Percentiles rank a stretch among this genome's conserved stretches.
phyloP scores from a whole-genome alignment of 1,284 basidiomycete species.

The Moesziomyces parantarcticus region DNA sequence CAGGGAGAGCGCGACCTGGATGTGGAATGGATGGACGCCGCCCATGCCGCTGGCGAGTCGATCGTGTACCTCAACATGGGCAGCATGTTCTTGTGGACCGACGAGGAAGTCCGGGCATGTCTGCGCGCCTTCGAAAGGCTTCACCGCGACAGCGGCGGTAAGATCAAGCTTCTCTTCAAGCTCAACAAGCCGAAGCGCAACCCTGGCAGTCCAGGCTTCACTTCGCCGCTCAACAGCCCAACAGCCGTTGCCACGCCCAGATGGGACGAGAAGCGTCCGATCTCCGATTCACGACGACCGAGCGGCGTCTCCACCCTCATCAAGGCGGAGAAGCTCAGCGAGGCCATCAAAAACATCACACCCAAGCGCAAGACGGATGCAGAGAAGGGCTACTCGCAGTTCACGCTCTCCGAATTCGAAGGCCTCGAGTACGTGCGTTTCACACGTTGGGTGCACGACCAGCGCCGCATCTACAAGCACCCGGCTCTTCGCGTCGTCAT shows the following conservation, averaged over 20 bases:
- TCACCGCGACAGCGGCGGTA: constrained; percentile 29
- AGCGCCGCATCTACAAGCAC: constrained; percentile 53
- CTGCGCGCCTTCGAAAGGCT: constrained; percentile 48
- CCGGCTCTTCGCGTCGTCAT: constrained; percentile 53
- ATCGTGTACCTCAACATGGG: constrained; percentile 66
- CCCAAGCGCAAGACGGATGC: constrained; percentile 24
- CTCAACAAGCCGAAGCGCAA: constrained; percentile 31
- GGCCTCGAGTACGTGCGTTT: constrained; percentile 54
- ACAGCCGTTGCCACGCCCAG: background rate
- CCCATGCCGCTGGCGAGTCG: constrained; percentile 35
- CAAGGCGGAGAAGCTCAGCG: constrained; percentile 27
- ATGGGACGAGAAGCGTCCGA: constrained; percentile 20
- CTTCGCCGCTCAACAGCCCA: constrained; percentile 10
- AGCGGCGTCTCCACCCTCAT: constrained; percentile 15
- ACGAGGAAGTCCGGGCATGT: constrained; percentile 49
- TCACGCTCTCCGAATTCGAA: constrained; percentile 36
- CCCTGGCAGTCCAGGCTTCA: constrained; percentile 15
- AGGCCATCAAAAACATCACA: constrained; percentile 28
- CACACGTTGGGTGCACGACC: constrained; percentile 52
- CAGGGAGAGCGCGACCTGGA: constrained; percentile 19
- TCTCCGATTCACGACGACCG: constrained; percentile 12
- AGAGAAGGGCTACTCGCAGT: constrained; percentile 37
- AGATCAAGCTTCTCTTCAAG: constrained; percentile 52
- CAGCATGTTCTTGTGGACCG: constrained; percentile 60
- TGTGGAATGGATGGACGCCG: constrained; percentile 54